Evolutionary conservation across 1,284 basidiomycete species (phyloP), one percentile per base, ranked within the genome.

Genomic region (Apiotrichum veenhuisii): DNA sequence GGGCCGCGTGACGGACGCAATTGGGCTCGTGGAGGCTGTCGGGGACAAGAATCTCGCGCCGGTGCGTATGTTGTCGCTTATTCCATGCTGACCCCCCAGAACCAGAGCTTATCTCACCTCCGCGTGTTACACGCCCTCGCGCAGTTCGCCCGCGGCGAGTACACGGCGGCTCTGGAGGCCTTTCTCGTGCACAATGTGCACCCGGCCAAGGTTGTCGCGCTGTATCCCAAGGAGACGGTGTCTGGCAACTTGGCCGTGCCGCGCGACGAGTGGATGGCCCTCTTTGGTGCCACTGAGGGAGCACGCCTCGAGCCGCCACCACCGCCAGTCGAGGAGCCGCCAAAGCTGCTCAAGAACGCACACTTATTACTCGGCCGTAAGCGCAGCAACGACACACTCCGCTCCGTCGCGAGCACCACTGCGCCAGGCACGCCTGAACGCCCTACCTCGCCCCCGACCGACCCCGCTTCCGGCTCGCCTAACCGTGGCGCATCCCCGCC

Each of bases 171-270:
- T 0, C 86, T 98, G 55, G 87, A 95, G 68, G 83, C 85, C 0
- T 95, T 98, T 72, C 84, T 94, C 50, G 84, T 87, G 42, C 84
- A 95, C 44, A 88, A 98, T 64, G 82, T 91, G 61, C 95, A 96
- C 68, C 95, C 95, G 0, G 91, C 92, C 2, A 91, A 94, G 69
- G 90, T 98, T 1, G 83, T 98, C 15, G 88, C 93, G 1, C 79
- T 98, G 5, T 98, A 90, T 73, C 90, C 92, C 0, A 58, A 63
- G 10, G 82, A 87, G 46, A 80, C 80, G 18, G 84, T 98, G 2
- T 83, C 92, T 0, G 95, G 95, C 5, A 81, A 88, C 33, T 76
- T 98, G 14, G 80, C 85, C 15, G 82, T 87, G 0, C 82, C 85
- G 17, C 82, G 78, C 36, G 71, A 74, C 5, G 82, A 82, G n/a